Evolutionary conservation across 2,329 filamentous ascomycete species (phyloP), one percentile per base, ranked within the genome.

Genomic region (Colletotrichum lini): DNA sequence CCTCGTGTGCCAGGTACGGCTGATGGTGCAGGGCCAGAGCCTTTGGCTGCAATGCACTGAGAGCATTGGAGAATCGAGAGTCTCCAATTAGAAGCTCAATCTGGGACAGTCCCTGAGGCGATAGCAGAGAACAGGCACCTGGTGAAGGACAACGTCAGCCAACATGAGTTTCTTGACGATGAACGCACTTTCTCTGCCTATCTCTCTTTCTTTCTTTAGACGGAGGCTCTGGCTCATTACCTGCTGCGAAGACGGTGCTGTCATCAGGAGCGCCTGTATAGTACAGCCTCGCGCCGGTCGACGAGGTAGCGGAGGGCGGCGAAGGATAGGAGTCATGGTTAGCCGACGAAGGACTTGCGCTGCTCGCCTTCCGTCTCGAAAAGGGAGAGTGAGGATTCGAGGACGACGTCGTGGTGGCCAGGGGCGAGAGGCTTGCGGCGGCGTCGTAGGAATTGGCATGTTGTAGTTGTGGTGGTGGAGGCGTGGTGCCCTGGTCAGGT

Each of bases 391-490:
- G 65, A 7, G 53, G 40, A 12, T 49, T 49, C 15, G 79, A 77
- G 40, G 79, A 83, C 16, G 76, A 77, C 10, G 61, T 35, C 23
- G 56, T 57, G 13, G 50, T 45, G 18, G 50, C 50, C 18, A 49
- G 12, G 18, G 65, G 65, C 7, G 58, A 68, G 18, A 56, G 42
- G 35, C 30, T 60, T 35, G 47, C 16, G 2, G 18, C n/a, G 30
- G 67, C 9, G 35, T 70, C 67, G 42, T 23, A 26, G 21, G 16
- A 15, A 21, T 54, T 47, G 21, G 40, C 3, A 49, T 66, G 57
- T 8, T 49, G 62, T 38, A 56, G 56, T 50, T 59, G 59, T 15
- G 52, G 57, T n/a, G 35, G 62, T 38, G 67, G 63, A 57, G 65
- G 59, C 18, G 59, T 65, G 8, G 30, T 21, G 7, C 40, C 58